Evolutionary conservation across 106 monocot species (phyloP).

Genomic region (Phalaenopsis equestris): DNA sequence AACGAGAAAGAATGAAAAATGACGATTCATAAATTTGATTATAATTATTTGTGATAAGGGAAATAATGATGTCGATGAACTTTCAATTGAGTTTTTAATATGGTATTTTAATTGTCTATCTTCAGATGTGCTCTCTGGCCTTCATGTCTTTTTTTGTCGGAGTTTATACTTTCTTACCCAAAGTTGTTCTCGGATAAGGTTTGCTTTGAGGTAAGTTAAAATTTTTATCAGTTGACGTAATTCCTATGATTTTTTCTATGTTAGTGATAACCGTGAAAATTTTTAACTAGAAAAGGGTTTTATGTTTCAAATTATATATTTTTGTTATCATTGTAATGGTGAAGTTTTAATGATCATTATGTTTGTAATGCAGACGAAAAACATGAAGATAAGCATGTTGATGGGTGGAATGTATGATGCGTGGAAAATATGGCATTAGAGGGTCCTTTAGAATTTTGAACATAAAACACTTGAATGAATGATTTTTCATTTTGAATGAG

Average conservation of each 20-base stretch:
- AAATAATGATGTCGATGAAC: neutral
- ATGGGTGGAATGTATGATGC: neutral
- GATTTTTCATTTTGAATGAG: neutral
- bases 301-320: neutral
- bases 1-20: neutral
- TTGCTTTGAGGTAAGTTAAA: constrained; percentile 72
- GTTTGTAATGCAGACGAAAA: neutral
- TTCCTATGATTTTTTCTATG: neutral
- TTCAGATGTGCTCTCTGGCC: constrained; percentile 94
- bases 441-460: neutral
- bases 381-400: neutral
- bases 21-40: neutral
- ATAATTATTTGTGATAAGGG: neutral
- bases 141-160: constrained; percentile 87
- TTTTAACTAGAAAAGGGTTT: neutral
- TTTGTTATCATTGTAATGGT: neutral
- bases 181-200: constrained; percentile 50
- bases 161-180: constrained; percentile 78
- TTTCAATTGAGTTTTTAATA: constrained; percentile 1
- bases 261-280: neutral
- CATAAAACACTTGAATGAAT: neutral
- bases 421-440: neutral
- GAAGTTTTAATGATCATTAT: neutral
- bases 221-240: constrained; percentile 3
- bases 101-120: constrained; percentile 1